Percentiles rank a stretch among this genome's conserved stretches.
Evolutionary conservation across 2,329 filamentous ascomycete genomes (phyloP).

Genomic region (Pseudogymnoascus sp.): DNA sequence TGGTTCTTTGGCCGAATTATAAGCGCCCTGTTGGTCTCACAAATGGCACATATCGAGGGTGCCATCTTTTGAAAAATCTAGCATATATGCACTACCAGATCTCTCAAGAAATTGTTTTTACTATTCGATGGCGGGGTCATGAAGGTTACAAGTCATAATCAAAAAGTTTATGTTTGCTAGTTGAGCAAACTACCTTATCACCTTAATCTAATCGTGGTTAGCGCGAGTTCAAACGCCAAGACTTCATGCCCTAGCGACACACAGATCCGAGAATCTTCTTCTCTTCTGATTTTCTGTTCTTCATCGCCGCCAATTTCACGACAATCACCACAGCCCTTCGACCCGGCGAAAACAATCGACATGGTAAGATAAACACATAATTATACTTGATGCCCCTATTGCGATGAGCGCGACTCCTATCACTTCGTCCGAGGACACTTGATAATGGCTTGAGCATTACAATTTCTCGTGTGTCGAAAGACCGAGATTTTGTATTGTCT

Average conservation of each 20-base stretch:
- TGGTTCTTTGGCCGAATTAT: conserved; percentile 94
- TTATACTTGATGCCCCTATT: conserved; percentile 12
- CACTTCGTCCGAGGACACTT: conserved; percentile 24
- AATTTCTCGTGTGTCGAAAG: conserved; percentile 30
- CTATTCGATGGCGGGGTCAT: neutral
- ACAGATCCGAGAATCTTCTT: conserved; percentile 20
- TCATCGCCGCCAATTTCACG: conserved; percentile 36
- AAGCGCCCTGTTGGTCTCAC: conserved; percentile 67
- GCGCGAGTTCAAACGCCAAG: conserved; percentile 17
- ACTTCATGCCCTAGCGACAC: conserved; percentile 15
- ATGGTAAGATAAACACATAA: conserved; percentile 48
- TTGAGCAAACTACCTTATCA: conserved; percentile 10
- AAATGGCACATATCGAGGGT: conserved; percentile 66
- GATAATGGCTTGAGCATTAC: conserved; percentile 52
- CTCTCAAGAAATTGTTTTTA: conserved; percentile 5
- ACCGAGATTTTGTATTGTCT: conserved; percentile 39
- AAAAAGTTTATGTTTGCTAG: conserved; percentile 14
- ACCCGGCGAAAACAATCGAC: conserved; percentile 41
- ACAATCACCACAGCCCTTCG: conserved; percentile 33
- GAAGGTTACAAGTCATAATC: conserved; percentile 6
- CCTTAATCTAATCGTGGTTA: conserved; percentile 5
- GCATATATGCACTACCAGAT: conserved; percentile 10
- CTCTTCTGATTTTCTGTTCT: conserved; percentile 23
- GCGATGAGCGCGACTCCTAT: conserved; percentile 25
- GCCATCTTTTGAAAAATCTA: conserved; percentile 48